Conservation (phyloP, 2,329 filamentous ascomycete species). For the Claviceps citrina region DNA sequence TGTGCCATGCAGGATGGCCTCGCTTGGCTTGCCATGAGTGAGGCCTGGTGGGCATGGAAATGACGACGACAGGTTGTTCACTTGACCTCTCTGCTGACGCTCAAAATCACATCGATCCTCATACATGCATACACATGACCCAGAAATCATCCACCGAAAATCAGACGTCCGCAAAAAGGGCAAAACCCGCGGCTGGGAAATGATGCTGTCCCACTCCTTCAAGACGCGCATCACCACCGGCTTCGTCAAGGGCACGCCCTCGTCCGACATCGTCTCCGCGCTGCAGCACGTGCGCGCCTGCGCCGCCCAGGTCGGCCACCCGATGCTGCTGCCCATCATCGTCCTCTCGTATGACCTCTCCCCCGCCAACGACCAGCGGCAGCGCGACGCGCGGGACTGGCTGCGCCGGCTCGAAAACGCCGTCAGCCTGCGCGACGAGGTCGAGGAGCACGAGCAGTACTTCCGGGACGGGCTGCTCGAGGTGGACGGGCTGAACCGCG, state of each 20-base stretch:
- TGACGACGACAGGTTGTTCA: too few relatives aligned
- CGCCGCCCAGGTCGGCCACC: constrained; percentile 36
- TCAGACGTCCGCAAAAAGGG: constrained; percentile 52
- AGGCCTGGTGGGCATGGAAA: too few relatives aligned
- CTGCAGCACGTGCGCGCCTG: constrained; percentile 36
- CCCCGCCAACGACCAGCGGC: constrained; percentile 40
- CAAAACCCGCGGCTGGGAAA: constrained; percentile 47
- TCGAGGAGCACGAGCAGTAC: constrained; percentile 39
- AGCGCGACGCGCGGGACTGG: constrained; percentile 48
- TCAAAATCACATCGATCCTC: too few relatives aligned
- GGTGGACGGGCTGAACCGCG: constrained; percentile 43
- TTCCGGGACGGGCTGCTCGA: constrained; percentile 37
- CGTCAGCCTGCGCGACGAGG: constrained; percentile 44
- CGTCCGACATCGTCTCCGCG: constrained; percentile 35
- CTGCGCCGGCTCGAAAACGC: constrained; percentile 45
- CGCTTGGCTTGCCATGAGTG: too few relatives aligned
- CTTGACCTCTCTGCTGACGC: too few relatives aligned
- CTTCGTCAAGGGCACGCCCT: constrained; percentile 45
- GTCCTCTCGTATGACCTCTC: constrained; percentile 44
- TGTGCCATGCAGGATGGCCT: too few relatives aligned
- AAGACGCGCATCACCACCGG: constrained; percentile 40
- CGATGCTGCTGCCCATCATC: constrained; percentile 42
- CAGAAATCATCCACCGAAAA: constrained; percentile 48
- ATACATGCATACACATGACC: too few relatives aligned
- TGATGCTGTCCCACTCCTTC: constrained; percentile 45